A percentile compares a stretch with the other conserved stretches of the same genome.
Conservation (phyloP, 306 rosid species). For the Abrus precatorius region DNA sequence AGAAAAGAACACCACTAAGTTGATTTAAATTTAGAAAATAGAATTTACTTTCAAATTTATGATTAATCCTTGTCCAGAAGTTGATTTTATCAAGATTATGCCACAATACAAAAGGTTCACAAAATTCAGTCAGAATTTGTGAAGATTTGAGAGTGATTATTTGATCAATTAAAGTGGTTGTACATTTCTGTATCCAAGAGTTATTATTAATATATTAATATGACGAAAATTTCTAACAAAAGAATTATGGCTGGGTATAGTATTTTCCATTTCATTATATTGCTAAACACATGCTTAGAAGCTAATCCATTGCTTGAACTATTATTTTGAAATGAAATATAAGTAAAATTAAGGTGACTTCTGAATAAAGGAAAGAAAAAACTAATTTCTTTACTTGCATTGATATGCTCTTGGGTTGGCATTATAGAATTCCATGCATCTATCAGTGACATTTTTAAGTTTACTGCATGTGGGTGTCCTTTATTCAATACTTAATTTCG, state of each 20-base stretch:
- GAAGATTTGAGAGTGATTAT: background rate
- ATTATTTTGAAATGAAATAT: background rate
- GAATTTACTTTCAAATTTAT: background rate
- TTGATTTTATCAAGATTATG: background rate
- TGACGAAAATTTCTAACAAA: background rate
- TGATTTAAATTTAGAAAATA: background rate
- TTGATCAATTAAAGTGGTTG: background rate
- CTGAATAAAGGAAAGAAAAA: background rate
- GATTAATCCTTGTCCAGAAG: background rate
- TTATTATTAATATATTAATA: background rate
- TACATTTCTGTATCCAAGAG: background rate
- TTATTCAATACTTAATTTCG: slow-evolving; percentile 5
- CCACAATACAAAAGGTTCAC: background rate
- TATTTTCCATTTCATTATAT: background rate
- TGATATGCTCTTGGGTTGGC: slow-evolving; percentile 41
- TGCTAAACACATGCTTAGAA: background rate
- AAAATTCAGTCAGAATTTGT: no score
- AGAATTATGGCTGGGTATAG: background rate
- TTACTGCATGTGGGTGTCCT: slow-evolving; percentile 44
- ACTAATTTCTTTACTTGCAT: slow-evolving; percentile 28
- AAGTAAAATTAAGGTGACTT: slow-evolving; percentile 13
- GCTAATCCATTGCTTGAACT: background rate
- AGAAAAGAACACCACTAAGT: no score
- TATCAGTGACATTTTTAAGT: slow-evolving; percentile 16
- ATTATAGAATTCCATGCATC: slow-evolving; percentile 42